A percentile compares a stretch with the other conserved stretches of the same genome.
Conservation (phyloP, 176 grass and related monocot genomes). For the Saccharum officinarum region DNA sequence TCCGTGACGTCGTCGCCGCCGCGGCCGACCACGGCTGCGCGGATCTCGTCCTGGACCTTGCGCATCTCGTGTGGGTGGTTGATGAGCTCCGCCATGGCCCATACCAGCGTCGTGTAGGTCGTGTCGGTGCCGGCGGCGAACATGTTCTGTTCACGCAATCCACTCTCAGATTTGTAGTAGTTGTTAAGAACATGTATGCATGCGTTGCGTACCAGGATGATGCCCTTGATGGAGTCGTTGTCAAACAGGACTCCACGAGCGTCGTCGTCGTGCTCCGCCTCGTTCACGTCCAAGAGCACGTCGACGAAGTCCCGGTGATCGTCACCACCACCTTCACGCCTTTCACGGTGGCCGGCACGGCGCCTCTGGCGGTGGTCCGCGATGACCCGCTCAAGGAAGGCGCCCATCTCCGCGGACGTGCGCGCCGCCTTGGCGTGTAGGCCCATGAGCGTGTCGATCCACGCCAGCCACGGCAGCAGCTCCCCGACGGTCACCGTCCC, state of each 20-base stretch:
- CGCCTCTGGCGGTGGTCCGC: slow-evolving; percentile 20
- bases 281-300: slow-evolving; percentile 40
- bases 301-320: slow-evolving; percentile 31
- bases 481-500: slow-evolving; percentile 35
- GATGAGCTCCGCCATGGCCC: slow-evolving; percentile 48
- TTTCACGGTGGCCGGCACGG: no score
- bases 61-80: slow-evolving; percentile 37
- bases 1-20: slow-evolving; percentile 7
- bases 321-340: no score
- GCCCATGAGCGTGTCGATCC: slow-evolving; percentile 47
- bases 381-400: slow-evolving; percentile 29
- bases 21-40: background rate
- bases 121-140: slow-evolving; percentile 32
- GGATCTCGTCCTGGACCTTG: slow-evolving; percentile 50
- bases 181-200: no score
- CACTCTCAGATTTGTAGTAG: no score
- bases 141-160: slow-evolving; percentile 17
- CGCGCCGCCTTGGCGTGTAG: slow-evolving; percentile 22
- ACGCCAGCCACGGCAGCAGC: slow-evolving; percentile 52
- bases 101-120: background rate
- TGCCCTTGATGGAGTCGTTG: slow-evolving; percentile 25
- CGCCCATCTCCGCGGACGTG: slow-evolving; percentile 9
- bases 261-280: background rate
- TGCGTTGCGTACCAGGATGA: slow-evolving; percentile 16
- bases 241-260: background rate